Base-by-base conservation (phyloP, 805 yeast species). In the Metschnikowia baotianmanensis region DNA sequence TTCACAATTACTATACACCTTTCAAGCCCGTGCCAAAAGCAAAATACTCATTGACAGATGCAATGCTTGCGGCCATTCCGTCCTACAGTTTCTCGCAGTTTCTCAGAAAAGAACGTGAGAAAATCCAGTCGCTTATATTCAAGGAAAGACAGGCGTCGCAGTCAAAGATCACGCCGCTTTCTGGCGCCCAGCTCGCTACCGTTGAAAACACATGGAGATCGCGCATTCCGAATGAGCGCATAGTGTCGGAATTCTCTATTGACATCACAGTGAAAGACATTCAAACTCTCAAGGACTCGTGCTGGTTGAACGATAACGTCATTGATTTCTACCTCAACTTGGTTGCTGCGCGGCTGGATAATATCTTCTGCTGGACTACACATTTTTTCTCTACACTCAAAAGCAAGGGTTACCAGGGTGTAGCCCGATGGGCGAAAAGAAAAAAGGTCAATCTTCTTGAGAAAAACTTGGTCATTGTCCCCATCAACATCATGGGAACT, bases 221-320 rank as follows among this genome's bases (percentile, higher is more conserved):
- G 4, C 44, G 53, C 4, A 54, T 59, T 18, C 25, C 37, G 10
- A 48, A 55, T 18, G 48, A 55, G 10, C 47, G 50, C 8, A 53
- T 77, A 7, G 57, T 60, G 4, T 53, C 62, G 8, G 63, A 59
- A 4, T 71, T 61, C 45, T 63, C 63, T 39, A 77, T 90, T 31
- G 91, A 85, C 36, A 74, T 90, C 2, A 63, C 65, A 4, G 74
- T 76, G 0, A 64, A 77, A 24, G 99, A 93, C 58, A 61, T 91
- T 40, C 70, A 73, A 32, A 88, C 96, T 0, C 67, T 93, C 24
- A 63, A 73, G 7, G 85, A 83, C 39, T 71, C 83, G 5, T 64
- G 73, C 28, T 93, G 99, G 99, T 72, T 93, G 22, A 93, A 93
- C 58, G 99, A 93, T 61, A 86, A 82, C 31, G 74, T 93, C 4